phyloP scores from a whole-genome alignment of 441 rosid species.

The Populus hybrid region DNA sequence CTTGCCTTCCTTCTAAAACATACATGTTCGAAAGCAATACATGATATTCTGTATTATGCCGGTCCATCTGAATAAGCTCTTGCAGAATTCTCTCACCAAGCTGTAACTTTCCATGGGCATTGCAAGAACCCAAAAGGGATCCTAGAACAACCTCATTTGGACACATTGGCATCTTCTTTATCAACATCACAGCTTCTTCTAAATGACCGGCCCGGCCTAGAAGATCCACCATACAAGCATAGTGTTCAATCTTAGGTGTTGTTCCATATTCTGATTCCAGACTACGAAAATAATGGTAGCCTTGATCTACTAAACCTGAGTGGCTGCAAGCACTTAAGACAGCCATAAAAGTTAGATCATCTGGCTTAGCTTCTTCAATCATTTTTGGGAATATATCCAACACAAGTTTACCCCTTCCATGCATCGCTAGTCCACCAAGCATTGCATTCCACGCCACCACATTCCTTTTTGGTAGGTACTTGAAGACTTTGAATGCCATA shows the following conservation, averaged over 20 bases:
- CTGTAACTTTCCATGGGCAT: constrained; percentile 51
- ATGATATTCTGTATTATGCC: constrained; percentile 55
- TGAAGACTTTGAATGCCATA: constrained; percentile 46
- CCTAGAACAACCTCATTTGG: constrained; percentile 85
- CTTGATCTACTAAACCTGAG: constrained; percentile 66
- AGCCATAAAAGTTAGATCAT: constrained; percentile 68
- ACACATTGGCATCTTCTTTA: constrained; percentile 65
- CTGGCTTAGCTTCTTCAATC: constrained; percentile 63
- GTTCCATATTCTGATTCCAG: constrained; percentile 41
- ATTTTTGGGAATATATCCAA: constrained; percentile 53
- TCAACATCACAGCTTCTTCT: constrained; percentile 61
- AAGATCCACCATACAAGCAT: constrained; percentile 89
- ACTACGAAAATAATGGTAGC: constrained; percentile 39
- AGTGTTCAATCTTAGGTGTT: constrained; percentile 68
- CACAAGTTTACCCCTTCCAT: constrained; percentile 54
- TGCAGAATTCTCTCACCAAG: constrained; percentile 46
- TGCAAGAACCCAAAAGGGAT: constrained; percentile 75
- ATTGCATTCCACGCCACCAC: constrained; percentile 77
- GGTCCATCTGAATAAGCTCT: constrained; percentile 50
- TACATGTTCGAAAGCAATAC: constrained; percentile 68
- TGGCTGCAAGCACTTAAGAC: constrained; percentile 80
- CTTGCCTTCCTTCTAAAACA: constrained; percentile 50
- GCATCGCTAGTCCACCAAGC: constrained; percentile 74
- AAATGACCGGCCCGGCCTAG: constrained; percentile 72
- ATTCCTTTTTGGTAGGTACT: constrained; percentile 53